Percentiles rank a stretch among this genome's conserved stretches.
These are phyloP conservation scores for Rhodotorula babjevae DNA, from an alignment of 768 basidiomycete genomes.

Conservation along the genomic window DNA sequence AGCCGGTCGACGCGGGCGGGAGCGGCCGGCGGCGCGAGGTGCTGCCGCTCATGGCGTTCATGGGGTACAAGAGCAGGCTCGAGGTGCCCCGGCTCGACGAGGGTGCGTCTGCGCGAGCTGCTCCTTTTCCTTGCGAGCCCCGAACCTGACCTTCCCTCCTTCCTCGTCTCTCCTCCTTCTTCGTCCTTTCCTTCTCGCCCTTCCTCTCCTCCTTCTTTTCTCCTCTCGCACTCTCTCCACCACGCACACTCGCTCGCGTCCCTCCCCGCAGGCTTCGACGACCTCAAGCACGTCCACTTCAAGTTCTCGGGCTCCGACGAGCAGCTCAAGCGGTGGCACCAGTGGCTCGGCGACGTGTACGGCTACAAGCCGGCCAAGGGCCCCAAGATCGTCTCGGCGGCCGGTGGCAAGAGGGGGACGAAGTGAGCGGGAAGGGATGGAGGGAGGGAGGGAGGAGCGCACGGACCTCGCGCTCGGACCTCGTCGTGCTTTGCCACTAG, in stretches of 20 bases:
- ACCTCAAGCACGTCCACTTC: constrained; percentile 74
- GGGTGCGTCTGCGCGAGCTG: constrained; percentile 49
- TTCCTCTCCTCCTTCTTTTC: too few species aligned
- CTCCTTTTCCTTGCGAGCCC: too few species aligned
- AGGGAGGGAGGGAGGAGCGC: too few species aligned
- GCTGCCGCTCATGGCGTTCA: constrained; percentile 44
- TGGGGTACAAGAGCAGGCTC: constrained; percentile 40
- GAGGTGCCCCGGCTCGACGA: constrained; percentile 65
- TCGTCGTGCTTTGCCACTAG: too few species aligned
- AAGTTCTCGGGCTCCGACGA: constrained; percentile 70
- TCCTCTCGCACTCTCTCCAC: too few species aligned
- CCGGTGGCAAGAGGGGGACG: not conserved
- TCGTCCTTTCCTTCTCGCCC: not conserved
- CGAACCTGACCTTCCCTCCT: not conserved
- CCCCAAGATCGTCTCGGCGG: not conserved
- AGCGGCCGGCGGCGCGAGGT: constrained; percentile 19
- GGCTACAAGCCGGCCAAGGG: not conserved
- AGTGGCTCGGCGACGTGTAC: constrained; percentile 72
- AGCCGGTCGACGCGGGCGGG: constrained; percentile 2
- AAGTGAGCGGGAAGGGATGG: too few species aligned
- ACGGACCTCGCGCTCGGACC: too few species aligned
- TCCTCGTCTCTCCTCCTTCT: not conserved
- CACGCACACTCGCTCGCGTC: too few species aligned
- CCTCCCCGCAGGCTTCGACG: constrained; percentile 52
- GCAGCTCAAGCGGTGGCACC: constrained; percentile 66